A percentile compares a stretch with the other conserved stretches of the same genome.
Conservation (phyloP, 1,284 basidiomycete species). For the Pseudozyma pruni region DNA sequence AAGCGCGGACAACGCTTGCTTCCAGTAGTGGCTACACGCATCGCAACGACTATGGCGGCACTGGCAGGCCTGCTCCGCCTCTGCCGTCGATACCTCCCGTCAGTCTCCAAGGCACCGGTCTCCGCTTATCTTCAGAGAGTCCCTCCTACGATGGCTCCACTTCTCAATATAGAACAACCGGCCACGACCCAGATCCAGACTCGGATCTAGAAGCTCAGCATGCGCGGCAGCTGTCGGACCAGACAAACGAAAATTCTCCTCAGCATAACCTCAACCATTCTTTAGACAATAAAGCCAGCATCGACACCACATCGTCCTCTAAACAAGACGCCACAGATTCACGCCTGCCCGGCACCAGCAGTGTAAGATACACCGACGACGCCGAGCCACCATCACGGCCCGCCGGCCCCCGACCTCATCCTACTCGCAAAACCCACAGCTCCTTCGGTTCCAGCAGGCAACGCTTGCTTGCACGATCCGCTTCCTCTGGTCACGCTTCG, state of each 20-base stretch:
- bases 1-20: constrained; percentile 11
- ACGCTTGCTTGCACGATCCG: constrained; percentile 10
- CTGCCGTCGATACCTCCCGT: constrained; percentile 25
- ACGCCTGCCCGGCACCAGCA: neutral
- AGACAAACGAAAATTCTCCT: no score
- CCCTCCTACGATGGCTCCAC: constrained; percentile 5
- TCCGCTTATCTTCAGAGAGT: constrained; percentile 22
- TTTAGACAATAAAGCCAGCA: neutral
- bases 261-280: neutral
- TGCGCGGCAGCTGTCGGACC: neutral
- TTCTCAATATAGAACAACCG: neutral
- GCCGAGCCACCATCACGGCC: neutral
- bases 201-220: constrained; percentile 25
- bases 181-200: neutral
- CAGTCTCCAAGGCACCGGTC: constrained; percentile 40
- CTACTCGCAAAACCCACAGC: constrained; percentile 11
- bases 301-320: neutral
- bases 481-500: constrained; percentile 16
- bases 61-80: constrained; percentile 7
- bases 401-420: neutral
- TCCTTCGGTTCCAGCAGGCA: constrained; percentile 12
- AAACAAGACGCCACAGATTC: neutral
- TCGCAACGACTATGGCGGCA: constrained; percentile 36
- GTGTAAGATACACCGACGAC: constrained; percentile 13
- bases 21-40: constrained; percentile 25